Base-by-base conservation (phyloP, 2,329 filamentous ascomycete species). In the Byssochlamys sp. region DNA sequence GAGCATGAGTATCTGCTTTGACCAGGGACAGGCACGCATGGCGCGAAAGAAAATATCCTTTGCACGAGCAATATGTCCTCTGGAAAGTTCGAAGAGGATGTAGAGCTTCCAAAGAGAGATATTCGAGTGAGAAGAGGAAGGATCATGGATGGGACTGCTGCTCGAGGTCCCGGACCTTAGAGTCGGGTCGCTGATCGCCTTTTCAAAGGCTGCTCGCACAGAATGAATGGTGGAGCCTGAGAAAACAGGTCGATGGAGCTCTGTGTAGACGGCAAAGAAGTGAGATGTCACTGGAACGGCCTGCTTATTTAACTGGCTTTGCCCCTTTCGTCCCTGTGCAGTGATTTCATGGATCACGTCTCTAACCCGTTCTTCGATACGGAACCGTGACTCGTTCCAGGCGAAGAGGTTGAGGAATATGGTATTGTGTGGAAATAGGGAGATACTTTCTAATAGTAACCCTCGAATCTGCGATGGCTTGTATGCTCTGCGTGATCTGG, bases 281-380 rank as follows among this genome's bases (percentile, higher is more conserved):
- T 81, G 81, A 0, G 76, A 73, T 0, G 78, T 73, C n/a, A 84
- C 60, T 4, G 72, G 66, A 19, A 69, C 53, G 62, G 58, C 39
- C 52, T 65, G 25, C 53, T 25, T 58, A 57, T 49, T 52, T 58
- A 10, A 26, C 49, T 58, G 51, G 33, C 52, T 25, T 65, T 62
- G 19, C 60, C 49, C 14, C 27, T 25, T 25, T 27, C 24, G 29
- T 33, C 45, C 4, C n/a, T 25, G 14, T n/a, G 29, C 7, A 26
- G 63, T 59, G n/a, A 68, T 60, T 33, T 75, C 69, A 24, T 80
- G 73, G 10, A 91, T 75, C 7, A 89, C 73, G 4, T 81, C 78
- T n/a, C 88, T 84, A 24, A 95, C 83, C 19, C 89, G 87, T 63
- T 95, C 89, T 60, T 90, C 83, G 56, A 94, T 80, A 26, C 86